Evolutionary conservation across 78 protist genomes (phyloP).

Genomic region (Dictyostelium discoideum): dicty_2.7 NC_007088.5:2636001-2636500

Average conservation of each 20-base stretch:
- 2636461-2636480: not conserved
- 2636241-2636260: not conserved
- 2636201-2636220: constrained; percentile 1
- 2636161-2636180: not conserved
- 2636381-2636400: constrained; percentile 31
- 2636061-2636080: not conserved
- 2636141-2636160: not conserved
- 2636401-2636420: constrained; percentile 67
- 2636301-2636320: constrained; percentile 29
- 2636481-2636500: not conserved
- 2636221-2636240: not conserved
- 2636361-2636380: constrained; percentile 51
- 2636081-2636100: not conserved
- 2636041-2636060: not conserved
- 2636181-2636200: not conserved
- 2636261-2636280: constrained; percentile 34
- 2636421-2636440: constrained; percentile 63
- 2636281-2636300: constrained; percentile 69
- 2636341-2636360: constrained; percentile 60
- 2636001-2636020: not conserved
- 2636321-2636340: constrained; percentile 43
- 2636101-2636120: not conserved
- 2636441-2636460: constrained; percentile 65
- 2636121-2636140: not conserved
- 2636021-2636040: not conserved